A percentile compares a stretch with the other conserved stretches of the same genome.
Conservation (phyloP, 176 grass and related monocot species). For the Phoenix dactylifera region DNA sequence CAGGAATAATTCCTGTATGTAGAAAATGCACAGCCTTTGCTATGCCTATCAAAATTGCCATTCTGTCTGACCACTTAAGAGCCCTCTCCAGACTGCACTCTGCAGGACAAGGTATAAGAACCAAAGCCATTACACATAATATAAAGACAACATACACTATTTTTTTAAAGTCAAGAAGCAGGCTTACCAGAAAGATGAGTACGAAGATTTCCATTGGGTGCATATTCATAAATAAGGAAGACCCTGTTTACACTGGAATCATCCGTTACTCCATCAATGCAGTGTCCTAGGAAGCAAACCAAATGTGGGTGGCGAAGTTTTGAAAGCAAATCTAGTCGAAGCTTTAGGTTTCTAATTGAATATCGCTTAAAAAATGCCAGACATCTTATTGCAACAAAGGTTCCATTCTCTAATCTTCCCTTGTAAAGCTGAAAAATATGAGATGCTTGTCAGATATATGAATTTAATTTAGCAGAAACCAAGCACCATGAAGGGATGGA, state of each 20-base stretch:
- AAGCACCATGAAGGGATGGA: no score
- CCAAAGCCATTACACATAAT: not conserved
- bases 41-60: slow-evolving; percentile 67
- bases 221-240: slow-evolving; percentile 92
- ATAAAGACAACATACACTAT: slow-evolving; percentile 12
- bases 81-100: slow-evolving; percentile 55
- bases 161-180: not conserved
- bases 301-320: slow-evolving; percentile 90
- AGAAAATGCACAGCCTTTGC: slow-evolving; percentile 95
- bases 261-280: slow-evolving; percentile 54
- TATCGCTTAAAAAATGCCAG: slow-evolving; percentile 68
- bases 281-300: slow-evolving; percentile 88
- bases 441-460: slow-evolving; percentile 6
- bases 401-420: slow-evolving; percentile 82
- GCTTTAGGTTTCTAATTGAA: slow-evolving; percentile 89
- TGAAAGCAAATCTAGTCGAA: slow-evolving; percentile 91
- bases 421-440: slow-evolving; percentile 82
- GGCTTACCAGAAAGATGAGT: slow-evolving; percentile 69
- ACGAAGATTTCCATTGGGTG: slow-evolving; percentile 50
- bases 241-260: slow-evolving; percentile 68
- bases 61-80: slow-evolving; percentile 65
- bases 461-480: not conserved
- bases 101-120: slow-evolving; percentile 23
- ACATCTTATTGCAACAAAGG: slow-evolving; percentile 79
- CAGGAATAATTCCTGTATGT: slow-evolving; percentile 95